phyloP scores from a whole-genome alignment of 1,284 basidiomycete genomes.

The Rhodotorula sp. region DNA sequence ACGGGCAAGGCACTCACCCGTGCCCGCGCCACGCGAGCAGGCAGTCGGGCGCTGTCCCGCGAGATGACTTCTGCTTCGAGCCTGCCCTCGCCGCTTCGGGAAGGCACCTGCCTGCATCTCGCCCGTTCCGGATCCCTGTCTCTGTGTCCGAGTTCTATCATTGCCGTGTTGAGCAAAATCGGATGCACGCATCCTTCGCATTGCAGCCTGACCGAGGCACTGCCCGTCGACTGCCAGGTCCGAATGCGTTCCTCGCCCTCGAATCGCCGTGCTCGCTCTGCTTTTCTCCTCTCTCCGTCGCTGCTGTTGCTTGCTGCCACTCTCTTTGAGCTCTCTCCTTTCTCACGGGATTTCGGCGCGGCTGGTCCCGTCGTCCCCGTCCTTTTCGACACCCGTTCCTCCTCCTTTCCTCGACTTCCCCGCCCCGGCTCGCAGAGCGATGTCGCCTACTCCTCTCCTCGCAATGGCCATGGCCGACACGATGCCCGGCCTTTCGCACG shows the following conservation, averaged over 20 bases:
- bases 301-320: not conserved
- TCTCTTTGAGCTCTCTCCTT: too few relatives aligned
- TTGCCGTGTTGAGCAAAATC: not conserved
- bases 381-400: not conserved
- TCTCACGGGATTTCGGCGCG: not conserved
- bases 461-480: not conserved
- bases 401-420: not conserved
- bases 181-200: not conserved
- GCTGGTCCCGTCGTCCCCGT: not conserved
- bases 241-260: not conserved
- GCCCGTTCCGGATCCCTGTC: not conserved
- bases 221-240: not conserved
- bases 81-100: too few relatives aligned
- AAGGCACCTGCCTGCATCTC: not conserved
- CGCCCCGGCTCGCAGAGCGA: not conserved
- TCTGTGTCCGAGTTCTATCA: not conserved
- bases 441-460: conserved; percentile 5
- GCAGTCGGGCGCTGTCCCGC: too few relatives aligned
- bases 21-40: too few relatives aligned
- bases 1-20: too few relatives aligned
- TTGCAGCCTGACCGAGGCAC: not conserved
- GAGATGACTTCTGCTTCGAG: too few relatives aligned
- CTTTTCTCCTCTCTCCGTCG: not conserved
- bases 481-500: not conserved
- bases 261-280: not conserved